Base-by-base conservation (phyloP, 2,329 filamentous ascomycete genomes). In the Talaromyces sp. region DNA sequence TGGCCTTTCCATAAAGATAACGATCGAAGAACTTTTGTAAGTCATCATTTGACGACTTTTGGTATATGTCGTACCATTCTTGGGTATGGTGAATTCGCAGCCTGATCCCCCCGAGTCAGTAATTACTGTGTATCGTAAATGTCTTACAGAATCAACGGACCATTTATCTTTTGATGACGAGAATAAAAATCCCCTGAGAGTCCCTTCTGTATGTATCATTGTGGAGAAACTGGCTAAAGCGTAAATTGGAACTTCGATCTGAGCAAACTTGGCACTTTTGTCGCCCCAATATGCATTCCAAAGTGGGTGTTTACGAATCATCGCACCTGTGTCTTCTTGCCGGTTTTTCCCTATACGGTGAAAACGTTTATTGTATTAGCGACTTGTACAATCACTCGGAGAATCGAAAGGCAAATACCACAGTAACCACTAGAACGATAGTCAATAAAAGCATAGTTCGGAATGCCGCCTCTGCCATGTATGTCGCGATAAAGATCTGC, bases 1-100 rank as follows among this genome's bases (percentile, higher is more conserved):
- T 81, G 0, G 76, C 57, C 1, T 68, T 67, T 1, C 67, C 73
- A 32, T 74, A 76, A 9, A 80, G 68, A 61, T 74, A 82, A 8
- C 63, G 65, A 59, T 81, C 78, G 59, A 80, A 80, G 67, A 78
- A 81, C 0, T 48, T 29, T 12, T 65, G 64, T 3, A 70, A 53
- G 9, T 72, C 67, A 19, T 69, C 64, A 0, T 46, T 67, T 0
- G 61, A 48, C 5, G 63, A 58, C 1, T 56, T 32, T 8, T 32
- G 60, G 55, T 71, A 72, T 0, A 72, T n/a, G 50, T 72, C 69
- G 27, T 66, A 61, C 69, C 70, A 71, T 38, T 72, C 69, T 35
- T 71, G 68, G 0, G 66, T 66, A 0, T 61, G 35, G 50, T 72
- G 69, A 0, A 71, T 59, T 6, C 63, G 63, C 3, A 31, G 57